Conservation (phyloP, 306 rosid genomes). For the Cicer judaicum region DNA sequence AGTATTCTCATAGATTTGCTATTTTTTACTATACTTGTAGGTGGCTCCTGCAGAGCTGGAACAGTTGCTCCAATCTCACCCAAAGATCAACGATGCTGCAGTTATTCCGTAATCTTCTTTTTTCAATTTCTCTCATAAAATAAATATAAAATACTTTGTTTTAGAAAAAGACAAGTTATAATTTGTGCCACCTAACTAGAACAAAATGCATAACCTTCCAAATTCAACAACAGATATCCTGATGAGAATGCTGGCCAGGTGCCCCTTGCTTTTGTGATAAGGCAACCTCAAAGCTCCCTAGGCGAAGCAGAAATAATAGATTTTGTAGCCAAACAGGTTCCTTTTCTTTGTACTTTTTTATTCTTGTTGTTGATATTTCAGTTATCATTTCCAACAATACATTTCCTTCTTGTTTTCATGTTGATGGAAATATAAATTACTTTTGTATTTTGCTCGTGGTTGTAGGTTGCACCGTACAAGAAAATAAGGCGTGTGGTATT, state of each 20-base stretch:
- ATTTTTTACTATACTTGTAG: conserved; percentile 30
- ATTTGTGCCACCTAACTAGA: not conserved
- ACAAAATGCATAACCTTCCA: conserved; percentile 8
- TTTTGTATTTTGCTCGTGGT: conserved; percentile 2
- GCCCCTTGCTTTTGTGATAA: conserved; percentile 70
- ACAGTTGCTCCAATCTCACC: conserved; percentile 66
- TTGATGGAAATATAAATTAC: not conserved
- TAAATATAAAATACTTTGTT: not conserved
- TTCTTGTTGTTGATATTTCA: not conserved
- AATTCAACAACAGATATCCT: conserved; percentile 55
- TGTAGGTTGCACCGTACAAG: conserved; percentile 69
- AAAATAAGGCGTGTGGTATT: conserved; percentile 57
- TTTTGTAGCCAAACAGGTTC: conserved; percentile 65
- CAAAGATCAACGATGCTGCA: conserved; percentile 64
- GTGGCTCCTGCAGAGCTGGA: conserved; percentile 81
- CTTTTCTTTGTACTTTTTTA: not conserved
- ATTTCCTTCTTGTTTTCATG: not conserved
- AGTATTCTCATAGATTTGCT: not conserved
- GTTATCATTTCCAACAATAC: not conserved
- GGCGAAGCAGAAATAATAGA: conserved; percentile 53
- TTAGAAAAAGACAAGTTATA: not conserved
- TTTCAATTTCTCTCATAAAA: not conserved
- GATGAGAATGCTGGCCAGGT: conserved; percentile 80
- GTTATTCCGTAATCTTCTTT: conserved; percentile 59
- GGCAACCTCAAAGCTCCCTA: conserved; percentile 48